Evolutionary conservation across 1,139 yeast genomes (phyloP).

Genomic region (Kodamaea derodonti): DNA sequence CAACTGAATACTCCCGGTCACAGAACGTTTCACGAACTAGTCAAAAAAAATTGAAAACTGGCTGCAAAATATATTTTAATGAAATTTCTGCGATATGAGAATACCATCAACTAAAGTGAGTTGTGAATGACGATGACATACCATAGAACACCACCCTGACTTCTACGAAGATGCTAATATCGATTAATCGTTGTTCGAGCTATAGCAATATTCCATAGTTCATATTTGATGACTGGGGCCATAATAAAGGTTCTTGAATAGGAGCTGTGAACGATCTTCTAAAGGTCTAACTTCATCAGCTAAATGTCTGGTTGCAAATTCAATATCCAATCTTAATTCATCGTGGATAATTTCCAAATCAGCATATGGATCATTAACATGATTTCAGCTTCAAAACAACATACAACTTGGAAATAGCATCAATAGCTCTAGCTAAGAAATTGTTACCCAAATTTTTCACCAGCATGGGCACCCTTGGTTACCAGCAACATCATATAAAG

Average conservation of each 20-base stretch:
- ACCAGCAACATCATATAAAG: slow-evolving; percentile 93
- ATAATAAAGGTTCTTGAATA: slow-evolving; percentile 38
- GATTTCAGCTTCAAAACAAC: slow-evolving; percentile 99
- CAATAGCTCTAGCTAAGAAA: slow-evolving; percentile 96
- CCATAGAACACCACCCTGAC: too few species aligned
- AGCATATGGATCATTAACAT: slow-evolving; percentile 94
- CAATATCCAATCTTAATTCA: slow-evolving; percentile 94
- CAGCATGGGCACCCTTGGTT: slow-evolving; percentile 95
- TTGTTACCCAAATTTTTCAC: slow-evolving; percentile 99
- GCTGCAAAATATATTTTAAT: too few species aligned
- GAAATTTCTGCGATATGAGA: too few species aligned
- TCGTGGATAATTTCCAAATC: slow-evolving; percentile 90
- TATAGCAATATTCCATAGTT: too few species aligned
- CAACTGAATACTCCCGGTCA: too few species aligned
- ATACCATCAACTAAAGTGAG: too few species aligned
- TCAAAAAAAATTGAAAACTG: too few species aligned
- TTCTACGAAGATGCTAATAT: too few species aligned
- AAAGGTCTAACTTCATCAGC: slow-evolving; percentile 22
- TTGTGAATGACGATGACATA: too few species aligned
- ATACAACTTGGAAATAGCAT: slow-evolving; percentile 97
- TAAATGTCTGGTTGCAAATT: slow-evolving; percentile 85
- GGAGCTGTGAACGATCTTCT: neutral
- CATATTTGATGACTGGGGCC: slow-evolving; percentile 46
- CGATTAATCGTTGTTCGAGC: too few species aligned
- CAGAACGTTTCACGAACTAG: too few species aligned